Evolutionary conservation across 2,329 filamentous ascomycete genomes (phyloP).

Genomic region (Periconia digitata): DNA sequence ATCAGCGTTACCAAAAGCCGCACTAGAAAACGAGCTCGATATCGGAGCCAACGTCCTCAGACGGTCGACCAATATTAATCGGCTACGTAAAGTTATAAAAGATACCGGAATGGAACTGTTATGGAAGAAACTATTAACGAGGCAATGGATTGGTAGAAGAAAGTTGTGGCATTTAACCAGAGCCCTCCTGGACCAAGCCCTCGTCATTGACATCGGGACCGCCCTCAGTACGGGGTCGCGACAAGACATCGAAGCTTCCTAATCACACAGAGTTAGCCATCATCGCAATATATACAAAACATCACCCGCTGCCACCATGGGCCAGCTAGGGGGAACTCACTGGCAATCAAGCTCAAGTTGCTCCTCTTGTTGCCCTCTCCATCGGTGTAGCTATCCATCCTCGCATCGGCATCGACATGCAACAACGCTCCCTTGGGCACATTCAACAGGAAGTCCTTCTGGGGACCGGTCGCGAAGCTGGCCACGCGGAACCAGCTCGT

Average conservation of each 20-base stretch:
- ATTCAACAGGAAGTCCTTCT: conserved; percentile 70
- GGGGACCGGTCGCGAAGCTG: conserved; percentile 70
- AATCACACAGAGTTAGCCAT: conserved; percentile 8
- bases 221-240: conserved; percentile 26
- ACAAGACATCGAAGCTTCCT: conserved; percentile 41
- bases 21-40: background rate
- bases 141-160: background rate
- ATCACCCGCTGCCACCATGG: no score
- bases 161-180: conserved; percentile 14
- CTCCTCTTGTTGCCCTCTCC: conserved; percentile 67
- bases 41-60: background rate
- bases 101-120: background rate
- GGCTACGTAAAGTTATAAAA: background rate
- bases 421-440: conserved; percentile 88
- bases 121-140: background rate
- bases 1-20: background rate
- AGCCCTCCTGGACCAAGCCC: conserved; percentile 35
- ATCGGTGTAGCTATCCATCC: conserved; percentile 64
- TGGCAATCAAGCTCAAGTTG: conserved; percentile 72
- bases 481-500: conserved; percentile 85
- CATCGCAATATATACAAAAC: background rate
- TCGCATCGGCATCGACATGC: conserved; percentile 80
- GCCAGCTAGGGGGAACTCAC: conserved; percentile 66
- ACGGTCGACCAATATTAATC: background rate
- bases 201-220: conserved; percentile 31